Base-by-base conservation (phyloP, 108 stramenopile species). In the Discostella pseudostelligera region DNA sequence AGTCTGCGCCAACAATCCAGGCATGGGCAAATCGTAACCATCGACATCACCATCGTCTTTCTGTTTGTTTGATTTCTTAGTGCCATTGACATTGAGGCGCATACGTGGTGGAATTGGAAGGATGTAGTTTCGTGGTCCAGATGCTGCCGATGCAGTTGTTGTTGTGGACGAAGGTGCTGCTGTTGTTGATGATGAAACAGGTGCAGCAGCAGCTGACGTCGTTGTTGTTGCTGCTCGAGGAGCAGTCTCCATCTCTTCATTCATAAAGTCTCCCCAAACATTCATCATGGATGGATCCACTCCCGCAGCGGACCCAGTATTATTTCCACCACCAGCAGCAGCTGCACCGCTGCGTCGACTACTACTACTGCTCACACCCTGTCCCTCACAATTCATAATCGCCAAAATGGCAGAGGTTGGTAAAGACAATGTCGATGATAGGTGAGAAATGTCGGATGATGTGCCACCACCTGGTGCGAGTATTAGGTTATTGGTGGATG, bases 261-360 rank as follows among this genome's bases (percentile, higher is more conserved):
- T 70, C 80, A 95, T 83, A 58, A 92, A 95, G 46, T 88, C 87
- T 0, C 90, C 90, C 93, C 93, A 95, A 11, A 89, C 90, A 43
- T 73, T 83, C 56, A 62, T 83, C 48, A 78, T 78, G 24, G 71
- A 59, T 17, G 85, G 76, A 25, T 73, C 70, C 13, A 83, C 46
- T 11, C 42, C 56, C 1, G 53, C 50, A 11, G 26, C 37, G 60
- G 63, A 61, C 14, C 71, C 46, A 16, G 58, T 50, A 26, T 70
- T 56, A 21, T 39, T 51, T 6, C 48, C 70, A 11, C 3, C 74
- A 9, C 24, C 64, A 43, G 70, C 65, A 29, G 28, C 63, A 8
- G 56, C 66, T 6, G 9, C 74, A 14, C 25, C 39, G 0, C 76
- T 32, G 39, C 67, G 46, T 53, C 64, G 55, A 11, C 70, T 39